Percentiles rank a stretch among this genome's conserved stretches.
phyloP scores from a whole-genome alignment of 352 stramenopile species.

The Globisporangium echinulatum region DNA sequence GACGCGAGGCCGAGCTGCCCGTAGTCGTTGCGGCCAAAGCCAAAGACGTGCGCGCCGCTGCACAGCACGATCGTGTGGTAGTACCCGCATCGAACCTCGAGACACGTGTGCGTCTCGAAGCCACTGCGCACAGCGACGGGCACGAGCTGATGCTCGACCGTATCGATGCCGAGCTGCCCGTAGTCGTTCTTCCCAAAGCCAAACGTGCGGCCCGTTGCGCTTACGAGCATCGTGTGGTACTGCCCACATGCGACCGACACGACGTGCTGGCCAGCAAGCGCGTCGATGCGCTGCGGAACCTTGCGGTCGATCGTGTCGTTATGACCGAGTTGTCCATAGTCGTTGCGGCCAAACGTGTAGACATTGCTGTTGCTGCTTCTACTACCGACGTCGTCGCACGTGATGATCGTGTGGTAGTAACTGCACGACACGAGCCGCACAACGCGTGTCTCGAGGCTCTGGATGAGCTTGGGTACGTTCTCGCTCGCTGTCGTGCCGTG shows the following conservation, averaged over 20 bases:
- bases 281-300: slow-evolving; percentile 63
- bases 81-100: slow-evolving; percentile 88
- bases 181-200: slow-evolving; percentile 94
- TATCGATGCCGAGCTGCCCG: slow-evolving; percentile 85
- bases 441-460: slow-evolving; percentile 52
- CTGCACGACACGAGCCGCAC: slow-evolving; percentile 87
- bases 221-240: slow-evolving; percentile 87
- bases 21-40: slow-evolving; percentile 92
- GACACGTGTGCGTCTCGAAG: slow-evolving; percentile 54
- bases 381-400: slow-evolving; percentile 35
- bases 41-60: slow-evolving; percentile 62
- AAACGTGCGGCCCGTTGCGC: slow-evolving; percentile 55
- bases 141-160: slow-evolving; percentile 53
- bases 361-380: slow-evolving; percentile 25
- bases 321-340: slow-evolving; percentile 90
- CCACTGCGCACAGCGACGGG: slow-evolving; percentile 43
- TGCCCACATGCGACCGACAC: slow-evolving; percentile 86
- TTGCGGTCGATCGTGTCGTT: slow-evolving; percentile 88
- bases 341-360: slow-evolving; percentile 90
- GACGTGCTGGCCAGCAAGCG: slow-evolving; percentile 48
- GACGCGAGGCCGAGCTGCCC: slow-evolving; percentile 86
- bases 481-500: slow-evolving; percentile 87
- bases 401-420: slow-evolving; percentile 90
- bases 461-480: slow-evolving; percentile 71
- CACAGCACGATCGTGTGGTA: slow-evolving; percentile 89